Evolutionary conservation across 495 filamentous ascomycete genomes (phyloP).

Genomic region (Penicillium egyptiacum): DNA sequence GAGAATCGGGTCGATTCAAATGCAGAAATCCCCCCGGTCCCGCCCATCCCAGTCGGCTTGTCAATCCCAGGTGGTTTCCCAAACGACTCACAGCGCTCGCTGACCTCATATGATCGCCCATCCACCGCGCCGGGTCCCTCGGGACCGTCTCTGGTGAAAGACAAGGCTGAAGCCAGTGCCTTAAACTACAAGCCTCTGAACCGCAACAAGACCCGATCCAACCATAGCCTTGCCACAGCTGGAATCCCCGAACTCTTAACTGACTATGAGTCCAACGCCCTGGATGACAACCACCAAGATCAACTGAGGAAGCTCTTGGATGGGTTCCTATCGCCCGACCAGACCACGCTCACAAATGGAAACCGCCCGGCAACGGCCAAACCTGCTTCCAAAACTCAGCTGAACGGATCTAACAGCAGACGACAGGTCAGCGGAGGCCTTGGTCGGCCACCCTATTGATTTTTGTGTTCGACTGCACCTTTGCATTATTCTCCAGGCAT

Average conservation of each 20-base stretch:
- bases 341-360: slow-evolving; percentile 19
- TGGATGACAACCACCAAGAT: slow-evolving; percentile 28
- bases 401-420: slow-evolving; percentile 21
- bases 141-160: slow-evolving; percentile 24
- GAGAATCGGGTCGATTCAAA: slow-evolving; percentile 16
- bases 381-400: slow-evolving; percentile 16
- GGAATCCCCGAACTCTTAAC: slow-evolving; percentile 18
- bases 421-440: slow-evolving; percentile 37
- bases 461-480: slow-evolving; percentile 18
- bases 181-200: slow-evolving; percentile 30
- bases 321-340: slow-evolving; percentile 35
- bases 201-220: slow-evolving; percentile 42
- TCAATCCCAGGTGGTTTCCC: slow-evolving; percentile 41
- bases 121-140: slow-evolving; percentile 38
- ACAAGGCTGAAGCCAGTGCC: slow-evolving; percentile 20
- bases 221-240: slow-evolving; percentile 31
- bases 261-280: slow-evolving; percentile 15
- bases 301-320: slow-evolving; percentile 42
- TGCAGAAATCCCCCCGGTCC: slow-evolving; percentile 44
- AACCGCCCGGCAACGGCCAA: slow-evolving; percentile 17
- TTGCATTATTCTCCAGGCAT: slow-evolving; percentile 15
- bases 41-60: slow-evolving; percentile 42
- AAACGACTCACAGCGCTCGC: slow-evolving; percentile 39
- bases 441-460: slow-evolving; percentile 47
- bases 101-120: slow-evolving; percentile 37